A percentile compares a stretch with the other conserved stretches of the same genome.
Evolutionary conservation across 2,329 filamentous ascomycete species (phyloP).

Genomic region (Alternaria ventricosa): DNA sequence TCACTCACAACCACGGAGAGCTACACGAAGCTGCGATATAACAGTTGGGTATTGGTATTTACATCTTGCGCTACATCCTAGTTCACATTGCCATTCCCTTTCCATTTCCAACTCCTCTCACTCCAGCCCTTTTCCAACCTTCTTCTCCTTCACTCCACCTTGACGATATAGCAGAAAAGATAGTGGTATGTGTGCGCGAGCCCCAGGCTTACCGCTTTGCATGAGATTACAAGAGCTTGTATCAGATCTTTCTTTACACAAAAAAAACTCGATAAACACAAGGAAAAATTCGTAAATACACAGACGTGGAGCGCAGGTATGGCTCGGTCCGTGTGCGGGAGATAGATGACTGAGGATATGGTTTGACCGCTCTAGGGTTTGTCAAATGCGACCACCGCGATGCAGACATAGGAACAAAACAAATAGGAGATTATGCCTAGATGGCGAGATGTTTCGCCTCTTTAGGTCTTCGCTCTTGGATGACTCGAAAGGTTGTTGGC

Average conservation of each 20-base stretch:
- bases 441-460: neutral
- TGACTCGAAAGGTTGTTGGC: neutral
- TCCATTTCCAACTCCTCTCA: neutral
- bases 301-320: neutral
- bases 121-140: neutral
- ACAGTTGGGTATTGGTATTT: neutral
- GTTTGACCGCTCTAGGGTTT: neutral
- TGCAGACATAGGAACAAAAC: neutral
- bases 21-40: neutral
- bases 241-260: conserved; percentile 11
- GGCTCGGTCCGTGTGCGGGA: neutral
- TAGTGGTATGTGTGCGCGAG: conserved; percentile 5
- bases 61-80: neutral
- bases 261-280: conserved; percentile 3
- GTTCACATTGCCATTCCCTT: neutral
- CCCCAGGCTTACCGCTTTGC: conserved; percentile 12
- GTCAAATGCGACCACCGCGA: neutral
- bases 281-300: conserved; percentile 10
- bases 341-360: neutral
- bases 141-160: neutral
- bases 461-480: neutral
- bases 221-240: conserved; percentile 17
- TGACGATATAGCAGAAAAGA: conserved; percentile 8
- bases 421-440: neutral
- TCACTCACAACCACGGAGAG: neutral